These are phyloP conservation scores for Madurella fahalii DNA, from an alignment of 2,329 filamentous ascomycete genomes.

Conservation along the genomic window DNA sequence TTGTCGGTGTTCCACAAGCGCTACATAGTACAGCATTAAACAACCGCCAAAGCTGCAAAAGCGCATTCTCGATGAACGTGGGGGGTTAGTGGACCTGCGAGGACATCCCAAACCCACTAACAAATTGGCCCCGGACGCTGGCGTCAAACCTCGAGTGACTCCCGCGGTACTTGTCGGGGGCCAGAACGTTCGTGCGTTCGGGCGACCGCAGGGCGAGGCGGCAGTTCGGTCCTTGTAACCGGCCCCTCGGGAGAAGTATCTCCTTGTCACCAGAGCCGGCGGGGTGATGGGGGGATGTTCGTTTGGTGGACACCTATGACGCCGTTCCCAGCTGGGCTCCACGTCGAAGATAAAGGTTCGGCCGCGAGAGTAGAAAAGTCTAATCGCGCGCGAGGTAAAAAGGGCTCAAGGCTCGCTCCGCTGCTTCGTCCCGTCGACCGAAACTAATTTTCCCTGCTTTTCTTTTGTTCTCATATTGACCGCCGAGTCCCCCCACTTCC, in stretches of 20 bases:
- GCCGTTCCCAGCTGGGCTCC: conserved; percentile 14
- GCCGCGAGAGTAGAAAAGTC: conserved; percentile 10
- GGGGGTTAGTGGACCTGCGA: conserved; percentile 5
- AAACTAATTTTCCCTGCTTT: background rate
- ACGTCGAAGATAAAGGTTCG: conserved; percentile 9
- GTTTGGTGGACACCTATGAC: conserved; percentile 18
- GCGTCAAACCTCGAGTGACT: conserved; percentile 14
- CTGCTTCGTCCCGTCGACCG: background rate
- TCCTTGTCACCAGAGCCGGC: conserved; percentile 14
- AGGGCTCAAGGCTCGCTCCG: background rate
- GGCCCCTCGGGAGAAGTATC: conserved; percentile 13
- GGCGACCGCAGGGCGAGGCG: conserved; percentile 11
- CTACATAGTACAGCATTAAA: background rate
- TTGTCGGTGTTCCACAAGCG: conserved; percentile 1
- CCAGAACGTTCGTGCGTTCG: background rate
- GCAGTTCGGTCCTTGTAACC: conserved; percentile 22
- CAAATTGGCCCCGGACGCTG: background rate
- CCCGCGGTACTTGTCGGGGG: conserved; percentile 8
- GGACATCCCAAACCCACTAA: conserved; percentile 4
- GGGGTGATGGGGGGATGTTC: conserved; percentile 11
- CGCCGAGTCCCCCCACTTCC: background rate
- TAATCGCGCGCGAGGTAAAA: conserved; percentile 4
- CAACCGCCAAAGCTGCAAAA: background rate
- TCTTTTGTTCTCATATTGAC: background rate
- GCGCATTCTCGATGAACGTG: background rate